Evolutionary conservation across 2,329 filamentous ascomycete genomes (phyloP), one percentile per base, ranked within the genome.

Genomic region (Colletotrichum sp.): DNA sequence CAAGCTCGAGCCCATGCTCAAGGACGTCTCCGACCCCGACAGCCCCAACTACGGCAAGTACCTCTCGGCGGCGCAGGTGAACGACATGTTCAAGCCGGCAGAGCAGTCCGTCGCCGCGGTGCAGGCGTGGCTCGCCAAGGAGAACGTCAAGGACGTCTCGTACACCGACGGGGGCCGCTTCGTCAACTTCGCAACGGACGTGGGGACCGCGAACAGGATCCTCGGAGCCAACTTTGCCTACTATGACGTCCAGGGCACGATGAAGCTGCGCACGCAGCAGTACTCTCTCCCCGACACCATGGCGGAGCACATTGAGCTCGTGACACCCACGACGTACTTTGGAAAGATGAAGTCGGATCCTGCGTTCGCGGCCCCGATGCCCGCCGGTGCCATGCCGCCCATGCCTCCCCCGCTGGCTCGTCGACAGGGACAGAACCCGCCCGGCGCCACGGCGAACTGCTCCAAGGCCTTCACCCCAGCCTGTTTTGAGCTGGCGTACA

Each of bases 401-500:
- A 30, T 69, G 63, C 57, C 55, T 57, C 67, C 12, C 18, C 69
- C 63, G 61, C 60, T 68, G 38, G 30, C n/a, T 60, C 67, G 36
- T 10, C 72, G 69, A 66, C 73, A 52, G 32, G 75, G 30, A 15
- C 72, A 30, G 38, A 55, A 16, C 32, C 84, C 43, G 0, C 43
- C 78, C 34, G 73, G 71, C 15, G 73, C 78, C 5, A 77, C 79
- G 3, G 36, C 64, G 28, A 75, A 82, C 58, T 83, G 83, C 67
- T 78, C 81, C 36, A 81, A 76, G 4, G 76, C 80, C 5, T 84
- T 90, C 74, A 87, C 86, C n/a, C 88, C 88, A 5, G 76, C 82
- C 6, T 91, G 89, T 77, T 76, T 90, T 71, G 86, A 87, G 78
- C 78, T 85, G 77, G 82, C 89, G 43, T 91, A 91, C 83, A 87